Conservation (phyloP, 2,329 filamentous ascomycete species). For the Cadophora sp. region DNA sequence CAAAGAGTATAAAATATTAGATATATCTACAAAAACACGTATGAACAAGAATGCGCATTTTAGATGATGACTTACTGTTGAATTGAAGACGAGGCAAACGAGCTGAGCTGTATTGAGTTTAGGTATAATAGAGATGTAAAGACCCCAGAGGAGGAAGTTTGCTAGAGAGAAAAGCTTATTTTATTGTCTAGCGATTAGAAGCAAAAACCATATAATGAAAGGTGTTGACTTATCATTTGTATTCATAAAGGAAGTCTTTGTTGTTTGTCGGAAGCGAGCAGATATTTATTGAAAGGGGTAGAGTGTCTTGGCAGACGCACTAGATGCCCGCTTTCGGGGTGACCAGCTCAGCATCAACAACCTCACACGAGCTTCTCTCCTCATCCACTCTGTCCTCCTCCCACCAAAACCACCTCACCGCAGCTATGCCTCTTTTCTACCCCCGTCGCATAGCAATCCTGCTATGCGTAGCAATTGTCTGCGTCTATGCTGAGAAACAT, state of each 20-base stretch:
- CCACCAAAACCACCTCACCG: conserved; percentile 3
- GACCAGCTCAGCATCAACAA: not conserved
- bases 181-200: too few relatives aligned
- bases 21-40: not conserved
- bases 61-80: too few relatives aligned
- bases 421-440: conserved; percentile 35
- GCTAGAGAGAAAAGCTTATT: too few relatives aligned
- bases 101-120: too few relatives aligned
- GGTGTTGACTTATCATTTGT: too few relatives aligned
- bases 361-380: not conserved
- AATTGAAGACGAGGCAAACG: too few relatives aligned
- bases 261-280: too few relatives aligned
- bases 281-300: not conserved
- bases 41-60: too few relatives aligned
- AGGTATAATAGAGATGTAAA: too few relatives aligned
- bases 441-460: conserved; percentile 37
- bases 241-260: too few relatives aligned
- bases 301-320: not conserved
- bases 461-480: conserved; percentile 36
- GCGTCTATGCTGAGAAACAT: conserved; percentile 42
- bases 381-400: not conserved
- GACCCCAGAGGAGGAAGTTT: too few relatives aligned
- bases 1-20: not conserved
- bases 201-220: too few relatives aligned
- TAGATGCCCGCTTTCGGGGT: not conserved